These are phyloP conservation scores for Geum urbanum DNA, from an alignment of 306 rosid genomes.

Conservation along the genomic window DNA sequence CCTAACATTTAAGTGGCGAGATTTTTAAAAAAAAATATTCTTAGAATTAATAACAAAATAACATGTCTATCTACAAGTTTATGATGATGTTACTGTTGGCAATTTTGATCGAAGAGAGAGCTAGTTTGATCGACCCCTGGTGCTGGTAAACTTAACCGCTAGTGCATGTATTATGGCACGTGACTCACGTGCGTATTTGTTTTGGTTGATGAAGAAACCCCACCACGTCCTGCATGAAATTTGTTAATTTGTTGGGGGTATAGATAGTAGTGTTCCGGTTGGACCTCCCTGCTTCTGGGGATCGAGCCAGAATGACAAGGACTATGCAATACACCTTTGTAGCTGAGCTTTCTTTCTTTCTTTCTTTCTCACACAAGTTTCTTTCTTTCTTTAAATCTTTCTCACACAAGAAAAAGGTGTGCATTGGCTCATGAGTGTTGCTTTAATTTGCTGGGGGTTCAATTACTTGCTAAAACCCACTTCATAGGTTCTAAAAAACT, in stretches of 20 bases:
- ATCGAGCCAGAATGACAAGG: background rate
- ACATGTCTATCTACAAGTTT: background rate
- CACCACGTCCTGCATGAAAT: background rate
- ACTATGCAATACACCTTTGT: background rate
- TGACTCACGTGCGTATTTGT: slow-evolving; percentile 8
- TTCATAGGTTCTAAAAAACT: too few relatives aligned
- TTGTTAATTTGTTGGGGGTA: slow-evolving; percentile 4
- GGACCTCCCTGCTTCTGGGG: slow-evolving; percentile 17
- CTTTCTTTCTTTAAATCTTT: background rate
- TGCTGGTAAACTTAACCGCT: too few relatives aligned
- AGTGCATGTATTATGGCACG: background rate
- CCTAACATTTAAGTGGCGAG: background rate
- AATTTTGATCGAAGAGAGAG: background rate
- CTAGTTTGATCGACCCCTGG: background rate
- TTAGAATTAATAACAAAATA: background rate
- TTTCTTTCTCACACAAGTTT: background rate
- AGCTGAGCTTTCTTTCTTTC: background rate
- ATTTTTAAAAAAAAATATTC: background rate
- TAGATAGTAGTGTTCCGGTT: background rate
- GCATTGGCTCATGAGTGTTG: background rate
- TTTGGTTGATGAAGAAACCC: slow-evolving; percentile 1
- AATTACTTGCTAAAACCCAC: background rate
- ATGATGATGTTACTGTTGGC: slow-evolving; percentile 1
- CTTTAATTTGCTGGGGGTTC: background rate
- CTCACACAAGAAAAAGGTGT: background rate